Conservation (phyloP, 2,329 filamentous ascomycete genomes). For the Sporothrix humicola region DNA sequence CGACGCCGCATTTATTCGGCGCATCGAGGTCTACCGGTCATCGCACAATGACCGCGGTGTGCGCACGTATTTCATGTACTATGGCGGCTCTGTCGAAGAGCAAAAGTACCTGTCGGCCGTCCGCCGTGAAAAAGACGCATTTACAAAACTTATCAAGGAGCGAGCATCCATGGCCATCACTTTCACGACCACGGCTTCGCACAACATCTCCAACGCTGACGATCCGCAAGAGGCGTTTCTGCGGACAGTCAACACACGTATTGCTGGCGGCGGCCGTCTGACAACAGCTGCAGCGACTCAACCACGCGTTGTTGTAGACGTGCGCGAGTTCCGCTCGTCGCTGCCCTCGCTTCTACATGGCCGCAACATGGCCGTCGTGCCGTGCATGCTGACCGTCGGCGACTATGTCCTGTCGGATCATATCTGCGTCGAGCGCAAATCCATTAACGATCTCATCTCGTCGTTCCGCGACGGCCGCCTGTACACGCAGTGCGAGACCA, state of each 20-base stretch:
- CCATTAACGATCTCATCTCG: constrained; percentile 84
- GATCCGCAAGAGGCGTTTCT: constrained; percentile 92
- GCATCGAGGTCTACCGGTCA: constrained; percentile 93
- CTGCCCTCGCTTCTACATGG: constrained; percentile 91
- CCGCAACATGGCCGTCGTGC: constrained; percentile 83
- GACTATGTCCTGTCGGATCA: constrained; percentile 92
- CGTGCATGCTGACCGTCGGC: constrained; percentile 94
- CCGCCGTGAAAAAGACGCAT: constrained; percentile 93
- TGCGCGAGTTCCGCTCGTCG: constrained; percentile 93
- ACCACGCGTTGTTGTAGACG: constrained; percentile 90
- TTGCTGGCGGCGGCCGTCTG: constrained; percentile 88
- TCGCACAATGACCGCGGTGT: constrained; percentile 90
- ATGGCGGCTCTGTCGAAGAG: constrained; percentile 92
- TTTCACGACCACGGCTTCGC: constrained; percentile 68
- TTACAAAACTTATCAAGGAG: constrained; percentile 93
- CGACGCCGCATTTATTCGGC: constrained; percentile 88
- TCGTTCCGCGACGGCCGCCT: constrained; percentile 91
- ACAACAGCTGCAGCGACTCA: constrained; percentile 87
- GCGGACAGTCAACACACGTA: constrained; percentile 93
- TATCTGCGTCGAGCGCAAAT: constrained; percentile 95
- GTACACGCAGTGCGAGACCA: constrained; percentile 89
- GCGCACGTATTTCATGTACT: constrained; percentile 95
- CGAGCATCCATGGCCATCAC: constrained; percentile 91
- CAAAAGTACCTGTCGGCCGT: constrained; percentile 89
- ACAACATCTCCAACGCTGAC: constrained; percentile 60